Evolutionary conservation across 164 flowering plant species (phyloP).

Genomic region (Vitis labrusca): DNA sequence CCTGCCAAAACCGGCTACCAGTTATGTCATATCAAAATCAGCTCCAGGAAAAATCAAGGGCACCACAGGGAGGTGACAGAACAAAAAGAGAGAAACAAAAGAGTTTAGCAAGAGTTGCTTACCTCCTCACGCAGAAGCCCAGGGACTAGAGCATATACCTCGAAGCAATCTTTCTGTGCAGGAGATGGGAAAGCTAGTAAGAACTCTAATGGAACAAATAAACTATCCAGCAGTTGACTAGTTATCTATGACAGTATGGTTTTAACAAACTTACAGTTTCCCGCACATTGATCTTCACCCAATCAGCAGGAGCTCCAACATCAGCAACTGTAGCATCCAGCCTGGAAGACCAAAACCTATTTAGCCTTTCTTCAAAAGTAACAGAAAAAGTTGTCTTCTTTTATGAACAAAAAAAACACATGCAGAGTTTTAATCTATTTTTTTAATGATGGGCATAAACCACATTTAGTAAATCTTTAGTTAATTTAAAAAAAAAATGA

Average conservation of each 20-base stretch:
- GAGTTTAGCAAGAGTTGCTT: background rate
- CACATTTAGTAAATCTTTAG: too few species aligned
- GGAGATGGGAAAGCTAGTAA: background rate
- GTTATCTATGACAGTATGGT: too few species aligned
- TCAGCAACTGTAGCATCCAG: slow-evolving; percentile 62
- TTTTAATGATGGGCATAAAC: too few species aligned
- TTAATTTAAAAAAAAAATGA: too few species aligned
- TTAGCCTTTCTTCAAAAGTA: slow-evolving; percentile 10
- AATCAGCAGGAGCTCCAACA: slow-evolving; percentile 78
- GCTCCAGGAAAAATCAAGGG: too few species aligned
- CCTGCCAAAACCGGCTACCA: too few species aligned
- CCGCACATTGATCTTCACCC: slow-evolving; percentile 87
- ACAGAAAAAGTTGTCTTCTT: background rate
- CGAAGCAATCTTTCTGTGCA: slow-evolving; percentile 84
- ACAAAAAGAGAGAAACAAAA: background rate
- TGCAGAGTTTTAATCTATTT: too few species aligned
- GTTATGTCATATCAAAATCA: too few species aligned
- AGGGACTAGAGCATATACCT: slow-evolving; percentile 90
- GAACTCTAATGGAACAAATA: background rate
- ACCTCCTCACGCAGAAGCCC: slow-evolving; percentile 96
- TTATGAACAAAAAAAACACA: background rate
- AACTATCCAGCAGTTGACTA: background rate
- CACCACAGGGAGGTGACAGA: too few species aligned
- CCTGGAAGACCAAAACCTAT: slow-evolving; percentile 34
- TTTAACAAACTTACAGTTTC: slow-evolving; percentile 50